phyloP scores from a whole-genome alignment of 106 monocot species.

The Apostasia ramifera region DNA sequence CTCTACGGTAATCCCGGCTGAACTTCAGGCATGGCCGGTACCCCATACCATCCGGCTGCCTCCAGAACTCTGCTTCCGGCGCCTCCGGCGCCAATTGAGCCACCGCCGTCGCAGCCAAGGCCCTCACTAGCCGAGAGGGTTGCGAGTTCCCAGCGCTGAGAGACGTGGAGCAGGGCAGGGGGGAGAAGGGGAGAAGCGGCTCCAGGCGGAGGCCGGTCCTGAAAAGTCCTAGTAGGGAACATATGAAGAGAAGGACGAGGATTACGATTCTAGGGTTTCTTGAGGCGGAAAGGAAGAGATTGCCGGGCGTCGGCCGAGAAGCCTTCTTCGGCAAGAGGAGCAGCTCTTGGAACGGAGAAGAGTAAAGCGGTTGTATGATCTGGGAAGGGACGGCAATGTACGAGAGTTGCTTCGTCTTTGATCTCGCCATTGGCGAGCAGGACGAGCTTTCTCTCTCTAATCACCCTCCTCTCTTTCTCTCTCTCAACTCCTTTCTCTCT shows the following conservation, averaged over 20 bases:
- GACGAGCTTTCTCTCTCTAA: conserved; percentile 5
- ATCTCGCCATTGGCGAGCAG: conserved; percentile 27
- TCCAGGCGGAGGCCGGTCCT: conserved; percentile 28
- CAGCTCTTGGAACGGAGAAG: conserved; percentile 41
- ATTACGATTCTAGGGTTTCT: conserved; percentile 17
- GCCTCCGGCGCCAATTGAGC: not conserved
- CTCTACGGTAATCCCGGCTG: conserved; percentile 35
- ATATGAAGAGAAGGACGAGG: conserved; percentile 29
- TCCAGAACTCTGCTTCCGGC: conserved; percentile 51
- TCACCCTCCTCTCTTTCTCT: not conserved
- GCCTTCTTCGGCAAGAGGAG: conserved; percentile 49
- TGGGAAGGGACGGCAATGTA: conserved; percentile 71
- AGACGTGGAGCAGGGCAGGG: conserved; percentile 34
- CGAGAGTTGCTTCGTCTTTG: conserved; percentile 47
- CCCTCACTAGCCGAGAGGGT: not conserved
- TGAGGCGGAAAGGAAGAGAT: conserved; percentile 6
- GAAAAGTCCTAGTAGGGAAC: conserved; percentile 30
- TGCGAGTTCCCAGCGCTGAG: not conserved
- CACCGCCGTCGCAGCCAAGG: not conserved
- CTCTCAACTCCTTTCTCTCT: not conserved
- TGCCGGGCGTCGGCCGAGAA: conserved; percentile 2
- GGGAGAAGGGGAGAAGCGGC: conserved; percentile 31
- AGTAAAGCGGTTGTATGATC: conserved; percentile 41
- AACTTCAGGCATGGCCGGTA: conserved; percentile 60
- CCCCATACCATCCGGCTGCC: conserved; percentile 74